Evolutionary conservation across 192 early-diverging fungal genomes (phyloP).

Genomic region (Powellomyces hirtus): DNA sequence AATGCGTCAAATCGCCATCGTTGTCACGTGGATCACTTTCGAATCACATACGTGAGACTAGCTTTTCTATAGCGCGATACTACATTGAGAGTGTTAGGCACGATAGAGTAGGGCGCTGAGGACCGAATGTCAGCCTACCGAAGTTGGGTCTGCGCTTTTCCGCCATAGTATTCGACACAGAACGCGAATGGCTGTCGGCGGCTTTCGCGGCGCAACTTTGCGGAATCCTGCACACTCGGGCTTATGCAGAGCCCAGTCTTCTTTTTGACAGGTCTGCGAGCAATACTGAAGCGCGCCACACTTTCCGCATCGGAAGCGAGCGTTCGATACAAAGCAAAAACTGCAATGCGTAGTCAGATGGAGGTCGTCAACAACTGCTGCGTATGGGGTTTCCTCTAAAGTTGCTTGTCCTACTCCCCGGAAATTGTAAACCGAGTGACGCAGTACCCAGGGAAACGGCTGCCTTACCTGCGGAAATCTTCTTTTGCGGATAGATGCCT

Average conservation of each 20-base stretch:
- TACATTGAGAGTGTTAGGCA: too few relatives aligned
- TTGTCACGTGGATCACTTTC: too few relatives aligned
- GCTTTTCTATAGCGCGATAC: too few relatives aligned
- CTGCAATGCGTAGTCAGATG: slow-evolving; percentile 22
- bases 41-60: too few relatives aligned
- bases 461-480: too few relatives aligned
- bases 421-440: too few relatives aligned
- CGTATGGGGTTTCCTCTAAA: slow-evolving; percentile 12
- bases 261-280: slow-evolving; percentile 21
- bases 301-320: slow-evolving; percentile 15
- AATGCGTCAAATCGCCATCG: too few relatives aligned
- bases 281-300: slow-evolving; percentile 27
- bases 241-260: slow-evolving; percentile 19
- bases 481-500: too few relatives aligned
- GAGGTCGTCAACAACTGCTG: slow-evolving; percentile 14
- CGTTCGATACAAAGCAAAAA: slow-evolving; percentile 7
- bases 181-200: slow-evolving; percentile 33
- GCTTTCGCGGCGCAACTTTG: slow-evolving; percentile 16
- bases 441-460: too few relatives aligned
- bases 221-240: slow-evolving; percentile 12
- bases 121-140: too few relatives aligned
- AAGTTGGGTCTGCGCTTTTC: neutral
- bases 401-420: neutral
- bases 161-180: slow-evolving; percentile 29
- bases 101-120: too few relatives aligned